Base-by-base conservation (phyloP, 208 protist species). In the Pavlovales sp. region DNA sequence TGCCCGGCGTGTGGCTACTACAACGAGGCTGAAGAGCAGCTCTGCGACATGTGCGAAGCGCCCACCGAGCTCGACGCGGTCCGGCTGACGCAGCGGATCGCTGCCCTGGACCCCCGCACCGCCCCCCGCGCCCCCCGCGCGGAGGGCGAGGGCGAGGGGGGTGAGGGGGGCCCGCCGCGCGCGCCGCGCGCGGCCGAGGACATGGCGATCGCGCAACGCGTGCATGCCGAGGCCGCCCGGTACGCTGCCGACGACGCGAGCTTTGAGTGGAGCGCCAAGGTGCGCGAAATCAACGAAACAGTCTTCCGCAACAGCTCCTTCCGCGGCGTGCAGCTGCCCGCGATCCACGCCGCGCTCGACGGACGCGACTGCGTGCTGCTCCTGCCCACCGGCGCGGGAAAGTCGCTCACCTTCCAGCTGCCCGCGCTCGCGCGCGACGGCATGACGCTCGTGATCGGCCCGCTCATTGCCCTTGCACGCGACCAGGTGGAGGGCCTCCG, bases 391-490 rank as follows among this genome's bases (percentile, higher is more conserved):
- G 91, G 91, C 38, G 90, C 67, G 40, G 90, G 90, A 26, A 94
- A 94, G 90, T 87, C 66, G 8, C 86, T 93, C 2, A 78, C 44
- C 77, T 93, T 90, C 88, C 92, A 93, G 78, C 44, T 93, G 44
- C 84, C 92, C 28, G 83, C 88, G 42, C 66, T 90, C 8, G 46
- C 80, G 41, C 36, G 66, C 26, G 14, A 38, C 0, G 77, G 88
- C 38, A 30, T 92, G 0, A 93, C 90, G 4, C 34, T 92, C 32
- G 79, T 93, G n/a, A 71, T 93, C 11, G 88, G 78, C 0, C 92
- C 92, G 26, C 84, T 94, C 30, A n/a, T 94, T 38, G 91, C 91
- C 22, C 85, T 94, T 0, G 93, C 93, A 28, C 47, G 85, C 39
- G 91, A 94, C 76, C 92, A 94, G 78, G 90, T 94, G 22, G 7